These are phyloP conservation scores for Oryza officinalis DNA, from an alignment of 176 grass and related monocot genomes.

Conservation along the genomic window DNA sequence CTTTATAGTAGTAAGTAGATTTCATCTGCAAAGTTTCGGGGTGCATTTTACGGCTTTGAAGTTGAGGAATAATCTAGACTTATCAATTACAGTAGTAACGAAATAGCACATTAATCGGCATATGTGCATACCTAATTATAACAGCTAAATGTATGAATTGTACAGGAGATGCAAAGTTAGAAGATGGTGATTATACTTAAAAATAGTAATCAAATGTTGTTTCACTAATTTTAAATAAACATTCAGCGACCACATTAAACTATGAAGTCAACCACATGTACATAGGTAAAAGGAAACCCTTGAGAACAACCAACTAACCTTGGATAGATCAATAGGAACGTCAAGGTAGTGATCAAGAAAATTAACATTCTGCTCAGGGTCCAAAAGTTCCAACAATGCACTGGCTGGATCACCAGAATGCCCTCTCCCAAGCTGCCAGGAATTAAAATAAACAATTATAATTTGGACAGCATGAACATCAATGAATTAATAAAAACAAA, in stretches of 20 bases:
- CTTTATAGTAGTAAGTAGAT: too few relatives aligned
- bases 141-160: neutral
- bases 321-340: constrained; percentile 99
- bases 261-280: constrained; percentile 6
- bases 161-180: constrained; percentile 12
- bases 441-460: constrained; percentile 29
- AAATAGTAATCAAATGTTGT: neutral
- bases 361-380: constrained; percentile 98
- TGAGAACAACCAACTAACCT: constrained; percentile 51
- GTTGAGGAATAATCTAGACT: neutral
- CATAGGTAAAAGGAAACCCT: neutral
- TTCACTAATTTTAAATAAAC: neutral
- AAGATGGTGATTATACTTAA: neutral
- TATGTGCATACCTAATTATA: neutral
- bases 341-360: constrained; percentile 99
- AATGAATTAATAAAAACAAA: constrained; percentile 14
- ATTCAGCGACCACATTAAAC: constrained; percentile 4
- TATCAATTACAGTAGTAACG: constrained; percentile 21
- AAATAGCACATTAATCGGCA: constrained; percentile 14
- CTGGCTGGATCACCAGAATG: constrained; percentile 98
- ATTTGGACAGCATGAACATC: constrained; percentile 5
- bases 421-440: constrained; percentile 80
- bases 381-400: constrained; percentile 94
- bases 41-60: too few relatives aligned
- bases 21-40: too few relatives aligned